Evolutionary conservation across 2,329 filamentous ascomycete genomes (phyloP).

Genomic region (Fusarium sp.): DNA sequence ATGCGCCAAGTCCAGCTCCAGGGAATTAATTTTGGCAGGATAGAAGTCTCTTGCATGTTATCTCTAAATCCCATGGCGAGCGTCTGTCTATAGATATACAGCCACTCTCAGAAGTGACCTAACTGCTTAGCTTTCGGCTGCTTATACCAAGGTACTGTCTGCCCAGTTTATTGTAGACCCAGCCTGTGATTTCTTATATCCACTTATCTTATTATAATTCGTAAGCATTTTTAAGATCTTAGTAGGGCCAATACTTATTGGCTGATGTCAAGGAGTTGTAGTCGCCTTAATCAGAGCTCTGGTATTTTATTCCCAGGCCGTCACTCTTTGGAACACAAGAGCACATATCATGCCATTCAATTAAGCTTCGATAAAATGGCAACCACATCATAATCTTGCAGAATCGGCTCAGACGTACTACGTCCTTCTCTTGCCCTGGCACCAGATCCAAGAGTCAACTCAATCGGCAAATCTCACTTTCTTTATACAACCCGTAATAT

Average conservation of each 20-base stretch:
- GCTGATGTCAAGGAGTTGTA: too few species aligned
- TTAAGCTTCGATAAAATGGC: too few species aligned
- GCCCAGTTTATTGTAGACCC: not conserved
- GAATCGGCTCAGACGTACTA: too few species aligned
- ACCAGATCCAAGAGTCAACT: too few species aligned
- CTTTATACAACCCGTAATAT: not conserved
- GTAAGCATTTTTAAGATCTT: not conserved
- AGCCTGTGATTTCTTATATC: not conserved
- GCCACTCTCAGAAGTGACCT: not conserved
- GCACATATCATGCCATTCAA: accelerated
- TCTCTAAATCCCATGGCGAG: not conserved
- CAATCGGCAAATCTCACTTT: too few species aligned
- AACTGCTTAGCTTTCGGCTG: not conserved
- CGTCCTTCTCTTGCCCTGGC: too few species aligned
- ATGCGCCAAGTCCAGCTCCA: not conserved
- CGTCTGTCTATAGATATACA: not conserved
- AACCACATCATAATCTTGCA: too few species aligned
- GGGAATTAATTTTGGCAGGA: not conserved
- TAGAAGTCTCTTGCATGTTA: not conserved
- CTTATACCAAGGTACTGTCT: not conserved
- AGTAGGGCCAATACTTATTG: accelerated
- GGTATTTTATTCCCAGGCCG: too few species aligned
- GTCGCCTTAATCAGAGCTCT: too few species aligned
- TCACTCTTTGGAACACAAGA: too few species aligned
- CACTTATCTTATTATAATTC: not conserved